A percentile compares a stretch with the other conserved stretches of the same genome.
These are phyloP conservation scores for Podaxis rugospora DNA, from an alignment of 768 basidiomycete genomes.

Conservation along the genomic window DNA sequence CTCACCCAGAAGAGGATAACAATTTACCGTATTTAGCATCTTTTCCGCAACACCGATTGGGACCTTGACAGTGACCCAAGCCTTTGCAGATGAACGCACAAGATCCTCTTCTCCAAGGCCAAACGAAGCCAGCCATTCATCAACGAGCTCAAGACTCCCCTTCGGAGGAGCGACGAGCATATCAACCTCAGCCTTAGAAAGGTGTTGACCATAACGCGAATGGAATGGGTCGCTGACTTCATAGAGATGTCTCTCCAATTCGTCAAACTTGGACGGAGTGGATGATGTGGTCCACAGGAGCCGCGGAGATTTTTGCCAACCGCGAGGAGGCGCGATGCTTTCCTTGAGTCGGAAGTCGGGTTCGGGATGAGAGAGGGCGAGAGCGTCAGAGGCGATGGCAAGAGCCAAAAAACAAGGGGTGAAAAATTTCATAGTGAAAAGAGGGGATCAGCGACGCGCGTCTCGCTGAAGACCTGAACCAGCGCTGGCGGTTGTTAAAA, in stretches of 20 bases:
- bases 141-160: constrained; percentile 47
- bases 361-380: constrained; percentile 18
- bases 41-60: constrained; percentile 58
- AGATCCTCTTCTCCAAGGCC: constrained; percentile 46
- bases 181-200: constrained; percentile 66
- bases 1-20: not conserved
- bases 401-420: constrained; percentile 4
- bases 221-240: constrained; percentile 58
- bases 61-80: constrained; percentile 62
- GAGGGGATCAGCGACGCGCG: not conserved
- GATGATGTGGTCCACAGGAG: constrained; percentile 43
- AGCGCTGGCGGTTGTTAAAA: not conserved
- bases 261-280: constrained; percentile 43
- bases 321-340: constrained; percentile 29
- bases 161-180: constrained; percentile 53
- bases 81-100: constrained; percentile 56
- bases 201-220: constrained; percentile 46
- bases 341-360: constrained; percentile 40
- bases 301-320: constrained; percentile 37
- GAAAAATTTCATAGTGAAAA: constrained; percentile 8
- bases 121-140: constrained; percentile 57
- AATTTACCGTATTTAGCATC: constrained; percentile 65
- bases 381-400: constrained; percentile 9
- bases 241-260: constrained; percentile 47
- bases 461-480: not conserved